Conservation (phyloP, 176 grass and related monocot genomes). For the Microstegium vimineum region DNA sequence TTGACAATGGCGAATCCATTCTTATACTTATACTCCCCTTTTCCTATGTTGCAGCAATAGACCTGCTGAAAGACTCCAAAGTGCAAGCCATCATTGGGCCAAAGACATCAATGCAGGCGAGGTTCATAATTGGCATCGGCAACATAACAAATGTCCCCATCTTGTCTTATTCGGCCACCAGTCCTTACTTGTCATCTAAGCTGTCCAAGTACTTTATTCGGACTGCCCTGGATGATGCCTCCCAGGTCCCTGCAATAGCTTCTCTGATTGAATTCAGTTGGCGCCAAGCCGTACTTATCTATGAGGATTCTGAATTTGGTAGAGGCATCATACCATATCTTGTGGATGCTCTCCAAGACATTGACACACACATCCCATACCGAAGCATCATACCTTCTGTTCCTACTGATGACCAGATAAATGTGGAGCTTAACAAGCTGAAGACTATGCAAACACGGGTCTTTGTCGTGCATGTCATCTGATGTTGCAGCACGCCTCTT, state of each 20-base stretch:
- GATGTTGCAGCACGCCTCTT: conserved; percentile 1
- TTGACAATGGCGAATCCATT: background rate
- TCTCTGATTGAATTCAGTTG: conserved; percentile 43
- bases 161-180: conserved; percentile 47
- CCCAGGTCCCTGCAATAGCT: conserved; percentile 26
- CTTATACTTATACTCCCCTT: background rate
- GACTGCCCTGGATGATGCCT: conserved; percentile 27
- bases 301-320: conserved; percentile 38
- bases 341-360: conserved; percentile 30
- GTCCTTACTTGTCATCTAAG: background rate
- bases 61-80: conserved; percentile 29
- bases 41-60: conserved; percentile 8
- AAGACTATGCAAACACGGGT: background rate
- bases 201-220: conserved; percentile 37
- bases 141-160: conserved; percentile 42
- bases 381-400: background rate
- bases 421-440: conserved; percentile 3
- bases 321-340: conserved; percentile 23
- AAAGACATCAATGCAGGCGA: conserved; percentile 34
- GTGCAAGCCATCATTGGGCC: conserved; percentile 43
- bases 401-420: background rate
- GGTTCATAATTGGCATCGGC: conserved; percentile 30
- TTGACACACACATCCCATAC: conserved; percentile 26
- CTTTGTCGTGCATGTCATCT: conserved; percentile 4
- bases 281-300: conserved; percentile 33